These are phyloP conservation scores for Kodamaea neixiangensis DNA, from an alignment of 805 yeast genomes.

Conservation along the genomic window DNA sequence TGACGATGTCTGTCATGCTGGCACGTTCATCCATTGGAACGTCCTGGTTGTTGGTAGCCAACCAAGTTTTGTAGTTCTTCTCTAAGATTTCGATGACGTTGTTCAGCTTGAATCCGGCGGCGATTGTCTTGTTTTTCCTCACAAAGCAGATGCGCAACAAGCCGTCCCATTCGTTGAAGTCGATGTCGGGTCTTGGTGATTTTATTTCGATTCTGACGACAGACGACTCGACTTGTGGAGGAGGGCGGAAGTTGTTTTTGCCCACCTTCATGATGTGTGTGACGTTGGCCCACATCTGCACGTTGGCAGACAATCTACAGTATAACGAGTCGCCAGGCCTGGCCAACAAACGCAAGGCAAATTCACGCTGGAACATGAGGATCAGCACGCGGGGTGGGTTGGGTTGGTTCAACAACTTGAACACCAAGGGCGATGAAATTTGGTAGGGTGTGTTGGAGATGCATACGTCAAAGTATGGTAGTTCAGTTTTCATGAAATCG, in stretches of 20 bases:
- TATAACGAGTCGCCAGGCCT: slow-evolving; percentile 95
- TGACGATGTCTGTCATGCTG: slow-evolving; percentile 52
- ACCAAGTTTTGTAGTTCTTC: slow-evolving; percentile 80
- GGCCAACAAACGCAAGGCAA: slow-evolving; percentile 89
- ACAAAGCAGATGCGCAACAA: slow-evolving; percentile 87
- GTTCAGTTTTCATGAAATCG: slow-evolving; percentile 92
- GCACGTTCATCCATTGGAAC: slow-evolving; percentile 43
- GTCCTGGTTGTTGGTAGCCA: slow-evolving; percentile 53
- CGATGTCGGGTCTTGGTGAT: slow-evolving; percentile 90
- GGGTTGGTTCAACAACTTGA: slow-evolving; percentile 86
- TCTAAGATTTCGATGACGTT: slow-evolving; percentile 81
- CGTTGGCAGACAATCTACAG: slow-evolving; percentile 93
- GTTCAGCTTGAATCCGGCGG: slow-evolving; percentile 86
- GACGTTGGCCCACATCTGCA: slow-evolving; percentile 99
- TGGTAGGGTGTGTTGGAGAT: slow-evolving; percentile 98
- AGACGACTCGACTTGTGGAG: slow-evolving; percentile 96
- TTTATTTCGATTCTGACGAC: slow-evolving; percentile 94
- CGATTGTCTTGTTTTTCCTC: slow-evolving; percentile 88
- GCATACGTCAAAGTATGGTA: slow-evolving; percentile 94
- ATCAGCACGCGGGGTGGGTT: slow-evolving; percentile 93
- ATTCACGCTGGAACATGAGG: slow-evolving; percentile 97
- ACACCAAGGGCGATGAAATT: slow-evolving; percentile 94
- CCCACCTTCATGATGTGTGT: slow-evolving; percentile 99
- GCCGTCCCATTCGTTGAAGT: slow-evolving; percentile 97
- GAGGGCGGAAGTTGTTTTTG: slow-evolving; percentile 93